These are phyloP conservation scores for Colletotrichum lupini DNA, from an alignment of 2,329 filamentous ascomycete genomes.

Conservation along the genomic window DNA sequence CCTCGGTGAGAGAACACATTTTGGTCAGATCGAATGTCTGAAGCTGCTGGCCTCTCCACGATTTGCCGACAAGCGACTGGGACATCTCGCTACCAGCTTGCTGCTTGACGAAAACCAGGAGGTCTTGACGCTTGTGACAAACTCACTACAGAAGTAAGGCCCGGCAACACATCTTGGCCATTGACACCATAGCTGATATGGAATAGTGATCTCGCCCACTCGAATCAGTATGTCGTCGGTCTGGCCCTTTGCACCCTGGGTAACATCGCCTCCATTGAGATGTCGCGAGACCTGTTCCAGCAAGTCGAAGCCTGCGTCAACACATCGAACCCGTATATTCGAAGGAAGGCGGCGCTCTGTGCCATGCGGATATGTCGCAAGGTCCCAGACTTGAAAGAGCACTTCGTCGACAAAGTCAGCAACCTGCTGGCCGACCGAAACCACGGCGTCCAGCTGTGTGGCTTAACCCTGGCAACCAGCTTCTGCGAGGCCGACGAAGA, in stretches of 20 bases:
- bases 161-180: background rate
- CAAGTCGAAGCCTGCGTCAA: constrained; percentile 94
- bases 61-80: constrained; percentile 96
- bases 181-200: constrained; percentile 45
- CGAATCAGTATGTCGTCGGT: constrained; percentile 98
- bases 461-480: constrained; percentile 88
- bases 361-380: constrained; percentile 99
- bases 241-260: constrained; percentile 95
- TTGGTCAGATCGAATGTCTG: constrained; percentile 98
- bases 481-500: constrained; percentile 95
- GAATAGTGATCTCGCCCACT: constrained; percentile 89
- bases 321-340: constrained; percentile 97
- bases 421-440: constrained; percentile 91
- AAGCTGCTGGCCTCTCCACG: constrained; percentile 96
- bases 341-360: constrained; percentile 96
- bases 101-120: constrained; percentile 98
- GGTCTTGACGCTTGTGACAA: constrained; percentile 95
- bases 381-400: constrained; percentile 95
- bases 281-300: constrained; percentile 96
- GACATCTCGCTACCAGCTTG: constrained; percentile 95
- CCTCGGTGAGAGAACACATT: constrained; percentile 95
- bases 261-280: constrained; percentile 97
- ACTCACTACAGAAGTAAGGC: constrained; percentile 92
- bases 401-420: constrained; percentile 95
- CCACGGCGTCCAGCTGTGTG: constrained; percentile 93